Evolutionary conservation across 2,329 filamentous ascomycete genomes (phyloP).

Genomic region (Fusarium succisae): DNA sequence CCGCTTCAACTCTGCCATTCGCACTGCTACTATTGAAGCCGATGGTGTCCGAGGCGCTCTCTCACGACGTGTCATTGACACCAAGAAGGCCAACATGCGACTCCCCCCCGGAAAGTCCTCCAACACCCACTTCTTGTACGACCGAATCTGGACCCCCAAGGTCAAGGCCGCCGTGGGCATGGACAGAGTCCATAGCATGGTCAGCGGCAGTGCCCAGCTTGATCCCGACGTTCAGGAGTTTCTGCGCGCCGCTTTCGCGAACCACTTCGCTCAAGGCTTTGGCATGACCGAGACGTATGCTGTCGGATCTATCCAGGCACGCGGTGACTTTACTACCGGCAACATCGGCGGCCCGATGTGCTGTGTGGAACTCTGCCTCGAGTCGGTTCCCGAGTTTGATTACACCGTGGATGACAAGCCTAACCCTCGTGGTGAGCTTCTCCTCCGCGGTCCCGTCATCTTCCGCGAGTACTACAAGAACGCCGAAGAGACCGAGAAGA

Average conservation of each 20-base stretch:
- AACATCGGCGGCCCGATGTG: conserved; percentile 82
- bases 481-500: conserved; percentile 83
- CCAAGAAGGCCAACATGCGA: conserved; percentile 83
- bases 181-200: conserved; percentile 75
- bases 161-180: conserved; percentile 85
- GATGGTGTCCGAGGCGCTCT: conserved; percentile 83
- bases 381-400: conserved; percentile 93
- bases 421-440: conserved; percentile 86
- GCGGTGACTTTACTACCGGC: conserved; percentile 76
- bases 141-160: conserved; percentile 91
- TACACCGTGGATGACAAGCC: conserved; percentile 90
- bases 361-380: conserved; percentile 78
- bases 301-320: conserved; percentile 73
- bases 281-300: conserved; percentile 95
- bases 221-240: conserved; percentile 90
- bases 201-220: conserved; percentile 89
- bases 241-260: conserved; percentile 82
- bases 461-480: conserved; percentile 94
- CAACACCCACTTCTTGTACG: conserved; percentile 80
- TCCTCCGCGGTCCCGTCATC: conserved; percentile 80
- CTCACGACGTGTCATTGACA: conserved; percentile 79
- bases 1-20: conserved; percentile 85
- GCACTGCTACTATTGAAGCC: conserved; percentile 79
- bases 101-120: conserved; percentile 77
- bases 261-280: conserved; percentile 86